A percentile compares a stretch with the other conserved stretches of the same genome.
These are phyloP conservation scores for Peronospora destructor DNA, from an alignment of 352 stramenopile species.

Conservation along the genomic window DNA sequence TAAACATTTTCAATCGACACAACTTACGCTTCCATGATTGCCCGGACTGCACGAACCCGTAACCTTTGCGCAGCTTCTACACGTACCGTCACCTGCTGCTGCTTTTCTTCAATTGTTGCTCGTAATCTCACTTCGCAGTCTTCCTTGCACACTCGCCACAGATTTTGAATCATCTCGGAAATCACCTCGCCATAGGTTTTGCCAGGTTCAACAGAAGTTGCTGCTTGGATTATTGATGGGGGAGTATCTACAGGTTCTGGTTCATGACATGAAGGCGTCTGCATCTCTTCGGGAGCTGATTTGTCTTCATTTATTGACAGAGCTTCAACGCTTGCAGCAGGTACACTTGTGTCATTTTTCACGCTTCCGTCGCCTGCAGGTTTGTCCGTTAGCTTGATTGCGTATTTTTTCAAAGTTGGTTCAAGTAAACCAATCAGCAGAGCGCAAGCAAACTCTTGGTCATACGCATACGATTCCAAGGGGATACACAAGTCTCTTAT, in stretches of 20 bases:
- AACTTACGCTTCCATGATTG: conserved; percentile 63
- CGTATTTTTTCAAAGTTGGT: conserved; percentile 60
- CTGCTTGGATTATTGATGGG: conserved; percentile 5
- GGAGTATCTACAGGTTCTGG: conserved; percentile 9
- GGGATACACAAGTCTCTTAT: conserved; percentile 81
- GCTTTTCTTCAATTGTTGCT: conserved; percentile 76
- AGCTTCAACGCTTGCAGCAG: conserved; percentile 2
- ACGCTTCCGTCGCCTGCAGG: conserved; percentile 1
- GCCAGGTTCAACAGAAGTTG: conserved; percentile 2
- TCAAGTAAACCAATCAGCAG: conserved; percentile 68
- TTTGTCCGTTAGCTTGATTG: conserved; percentile 35
- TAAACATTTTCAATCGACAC: background rate
- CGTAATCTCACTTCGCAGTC: conserved; percentile 51
- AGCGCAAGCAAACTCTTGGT: conserved; percentile 69
- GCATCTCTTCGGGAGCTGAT: conserved; percentile 13
- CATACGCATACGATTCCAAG: conserved; percentile 76
- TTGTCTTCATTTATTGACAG: conserved; percentile 15
- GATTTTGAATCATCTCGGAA: conserved; percentile 58
- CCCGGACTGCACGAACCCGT: conserved; percentile 40
- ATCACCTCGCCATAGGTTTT: conserved; percentile 69
- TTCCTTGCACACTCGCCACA: conserved; percentile 51
- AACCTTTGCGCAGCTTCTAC: conserved; percentile 59
- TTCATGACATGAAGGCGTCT: conserved; percentile 8
- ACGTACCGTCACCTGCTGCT: conserved; percentile 55
- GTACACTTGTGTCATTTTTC: background rate